Percentiles rank a stretch among this genome's conserved stretches.
Conservation (phyloP, 2,329 filamentous ascomycete genomes). For the Drechslera avenae region DNA sequence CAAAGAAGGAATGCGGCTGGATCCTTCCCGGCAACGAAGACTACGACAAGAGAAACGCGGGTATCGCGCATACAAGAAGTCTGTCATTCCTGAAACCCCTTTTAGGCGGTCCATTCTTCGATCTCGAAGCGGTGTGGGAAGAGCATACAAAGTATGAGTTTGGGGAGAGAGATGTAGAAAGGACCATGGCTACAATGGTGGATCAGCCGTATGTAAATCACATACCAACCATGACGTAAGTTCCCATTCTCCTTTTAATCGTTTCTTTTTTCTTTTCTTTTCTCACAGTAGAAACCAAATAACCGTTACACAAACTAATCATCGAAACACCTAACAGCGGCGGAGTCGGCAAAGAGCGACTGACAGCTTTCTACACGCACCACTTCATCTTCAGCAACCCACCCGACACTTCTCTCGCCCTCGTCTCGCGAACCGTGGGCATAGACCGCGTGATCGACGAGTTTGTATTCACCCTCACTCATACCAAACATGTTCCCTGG, state of each 20-base stretch:
- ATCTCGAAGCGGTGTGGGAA: slow-evolving; percentile 79
- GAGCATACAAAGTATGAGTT: slow-evolving; percentile 78
- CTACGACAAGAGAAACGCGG: slow-evolving; percentile 58
- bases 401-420: slow-evolving; percentile 67
- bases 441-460: slow-evolving; percentile 65
- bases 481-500: slow-evolving; percentile 43
- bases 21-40: slow-evolving; percentile 33
- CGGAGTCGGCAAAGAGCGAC: slow-evolving; percentile 66
- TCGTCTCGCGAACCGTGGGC: slow-evolving; percentile 73
- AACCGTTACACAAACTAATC: too few species aligned
- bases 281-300: too few species aligned
- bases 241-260: not conserved
- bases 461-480: slow-evolving; percentile 44
- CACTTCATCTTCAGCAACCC: slow-evolving; percentile 79
- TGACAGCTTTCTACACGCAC: slow-evolving; percentile 72
- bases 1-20: slow-evolving; percentile 33
- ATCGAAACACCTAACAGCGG: slow-evolving; percentile 51
- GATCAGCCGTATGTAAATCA: slow-evolving; percentile 80
- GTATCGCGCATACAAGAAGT: slow-evolving; percentile 69
- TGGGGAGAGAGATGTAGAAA: slow-evolving; percentile 67
- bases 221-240: slow-evolving; percentile 65
- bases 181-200: slow-evolving; percentile 83
- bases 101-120: slow-evolving; percentile 69
- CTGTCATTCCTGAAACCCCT: slow-evolving; percentile 68
- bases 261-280: too few species aligned